These are phyloP conservation scores for Blastobotrys mokoenaii DNA, from an alignment of 805 yeast genomes.

Conservation along the genomic window DNA sequence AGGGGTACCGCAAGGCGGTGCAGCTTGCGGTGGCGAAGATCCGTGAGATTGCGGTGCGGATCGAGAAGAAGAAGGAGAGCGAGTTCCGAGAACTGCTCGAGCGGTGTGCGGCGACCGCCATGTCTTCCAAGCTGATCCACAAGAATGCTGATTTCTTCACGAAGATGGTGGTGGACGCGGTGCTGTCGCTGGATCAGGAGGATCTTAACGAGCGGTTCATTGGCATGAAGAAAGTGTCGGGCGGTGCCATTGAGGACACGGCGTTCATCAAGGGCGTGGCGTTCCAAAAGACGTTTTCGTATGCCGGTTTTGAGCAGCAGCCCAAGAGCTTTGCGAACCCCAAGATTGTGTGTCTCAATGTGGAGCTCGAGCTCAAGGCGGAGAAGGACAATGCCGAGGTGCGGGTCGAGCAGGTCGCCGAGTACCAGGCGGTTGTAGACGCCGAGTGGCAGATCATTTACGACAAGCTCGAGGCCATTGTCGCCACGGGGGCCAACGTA, in stretches of 20 bases:
- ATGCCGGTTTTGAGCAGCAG: conserved; percentile 98
- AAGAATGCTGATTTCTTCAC: conserved; percentile 85
- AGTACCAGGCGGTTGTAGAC: conserved; percentile 92
- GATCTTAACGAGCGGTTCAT: conserved; percentile 84
- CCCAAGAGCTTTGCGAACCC: conserved; percentile 80
- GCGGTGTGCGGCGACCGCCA: conserved; percentile 93
- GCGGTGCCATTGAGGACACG: conserved; percentile 95
- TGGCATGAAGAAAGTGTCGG: conserved; percentile 91
- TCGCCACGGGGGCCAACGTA: conserved; percentile 80
- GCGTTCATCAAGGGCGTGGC: conserved; percentile 89
- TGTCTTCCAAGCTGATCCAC: conserved; percentile 89
- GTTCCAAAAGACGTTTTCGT: conserved; percentile 92
- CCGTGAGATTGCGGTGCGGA: conserved; percentile 65
- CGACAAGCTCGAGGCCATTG: conserved; percentile 75
- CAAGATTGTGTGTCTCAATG: conserved; percentile 74
- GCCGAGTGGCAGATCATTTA: conserved; percentile 98
- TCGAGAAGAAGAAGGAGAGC: conserved; percentile 44
- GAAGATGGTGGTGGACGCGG: conserved; percentile 95
- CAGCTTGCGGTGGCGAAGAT: conserved; percentile 66
- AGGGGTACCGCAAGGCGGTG: conserved; percentile 81
- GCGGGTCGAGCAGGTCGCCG: conserved; percentile 84
- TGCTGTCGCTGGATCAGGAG: conserved; percentile 70
- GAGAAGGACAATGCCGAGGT: conserved; percentile 99
- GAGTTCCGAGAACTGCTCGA: conserved; percentile 71
- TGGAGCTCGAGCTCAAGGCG: conserved; percentile 93